Evolutionary conservation across 1,284 basidiomycete species (phyloP), one percentile per base, ranked within the genome.

Genomic region (Ustilago trichophora): DNA sequence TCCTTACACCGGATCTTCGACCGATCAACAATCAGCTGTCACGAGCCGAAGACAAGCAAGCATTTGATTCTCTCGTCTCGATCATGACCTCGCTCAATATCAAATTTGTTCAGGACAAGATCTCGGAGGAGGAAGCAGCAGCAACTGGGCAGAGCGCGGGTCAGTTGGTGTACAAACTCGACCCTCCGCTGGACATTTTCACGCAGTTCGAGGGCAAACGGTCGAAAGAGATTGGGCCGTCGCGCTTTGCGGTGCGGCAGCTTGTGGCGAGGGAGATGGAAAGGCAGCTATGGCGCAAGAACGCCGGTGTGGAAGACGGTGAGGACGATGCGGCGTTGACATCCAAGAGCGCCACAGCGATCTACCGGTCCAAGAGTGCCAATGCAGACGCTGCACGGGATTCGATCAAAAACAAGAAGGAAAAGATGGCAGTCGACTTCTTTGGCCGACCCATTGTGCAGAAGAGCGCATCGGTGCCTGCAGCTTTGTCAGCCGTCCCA

Each of bases 151-250:
- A 56, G 36, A 46, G 44, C 18, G 60, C 67, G 8, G 95, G 95
- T 0, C 90, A 92, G 76, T 82, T 93, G 34, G 87, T 90, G 51
- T 98, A 95, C 84, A 87, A 92, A 48, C 87, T 98, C 27, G 94
- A 98, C 69, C 96, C 96, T n/a, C 90, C 94, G 3, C 88, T 98
- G 55, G 96, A 99, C 80, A 90, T 94, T 25, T 98, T 98, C 80
- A 87, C 95, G 42, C 93, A 93, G 21, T 98, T 96, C 76, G 95
- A 97, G 42, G 93, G 91, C 15, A 96, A 93, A 83, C 86, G 93
- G 12, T 90, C 93, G 12, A 78, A 85, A 25, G 93, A 97, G 82
- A 90, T 98, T 44, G 85, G 89, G 8, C 85, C 90, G 5, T 91
- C 92, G 11, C 86, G 94, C 72, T 98, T 93, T 82, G 93, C 93